Evolutionary conservation across 371 early-diverging fungal genomes (phyloP).

Genomic region (Apophysomyces ossiformis): DNA sequence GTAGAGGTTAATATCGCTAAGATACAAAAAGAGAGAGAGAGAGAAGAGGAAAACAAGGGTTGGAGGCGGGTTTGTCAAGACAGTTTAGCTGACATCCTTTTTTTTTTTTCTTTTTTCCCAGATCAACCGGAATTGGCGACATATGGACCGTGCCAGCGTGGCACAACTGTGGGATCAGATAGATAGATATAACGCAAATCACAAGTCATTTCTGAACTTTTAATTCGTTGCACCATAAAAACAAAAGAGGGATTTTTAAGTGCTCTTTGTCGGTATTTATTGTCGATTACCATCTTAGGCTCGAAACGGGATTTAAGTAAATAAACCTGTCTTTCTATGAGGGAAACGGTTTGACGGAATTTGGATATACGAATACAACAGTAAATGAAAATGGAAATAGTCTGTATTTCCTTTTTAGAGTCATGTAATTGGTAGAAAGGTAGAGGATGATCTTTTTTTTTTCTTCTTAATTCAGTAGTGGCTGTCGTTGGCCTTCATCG

Average conservation of each 20-base stretch:
- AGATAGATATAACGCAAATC: constrained; percentile 66
- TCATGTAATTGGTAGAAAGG: too few relatives aligned
- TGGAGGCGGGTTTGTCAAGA: neutral
- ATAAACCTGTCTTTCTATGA: too few relatives aligned
- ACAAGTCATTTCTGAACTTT: constrained; percentile 59
- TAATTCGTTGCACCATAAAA: constrained; percentile 24
- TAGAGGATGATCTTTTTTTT: neutral
- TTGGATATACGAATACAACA: too few relatives aligned
- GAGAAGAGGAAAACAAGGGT: too few relatives aligned
- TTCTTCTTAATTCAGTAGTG: constrained; percentile 9
- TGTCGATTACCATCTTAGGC: too few relatives aligned
- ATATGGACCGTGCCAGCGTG: constrained; percentile 76
- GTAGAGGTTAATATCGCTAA: constrained; percentile 57
- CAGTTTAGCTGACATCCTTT: neutral
- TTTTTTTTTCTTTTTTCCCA: constrained; percentile 21
- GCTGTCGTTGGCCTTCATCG: constrained; percentile 15
- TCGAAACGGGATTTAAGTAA: too few relatives aligned
- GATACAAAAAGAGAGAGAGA: neutral
- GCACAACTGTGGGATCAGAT: constrained; percentile 79
- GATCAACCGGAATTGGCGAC: constrained; percentile 77
- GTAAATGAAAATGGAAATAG: too few relatives aligned
- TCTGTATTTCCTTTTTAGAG: too few relatives aligned
- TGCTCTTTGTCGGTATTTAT: too few relatives aligned
- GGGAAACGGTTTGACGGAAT: too few relatives aligned
- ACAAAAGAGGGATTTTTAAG: neutral